phyloP scores from a whole-genome alignment of 108 stramenopile species.

The Discostella stelligeroides region DNA sequence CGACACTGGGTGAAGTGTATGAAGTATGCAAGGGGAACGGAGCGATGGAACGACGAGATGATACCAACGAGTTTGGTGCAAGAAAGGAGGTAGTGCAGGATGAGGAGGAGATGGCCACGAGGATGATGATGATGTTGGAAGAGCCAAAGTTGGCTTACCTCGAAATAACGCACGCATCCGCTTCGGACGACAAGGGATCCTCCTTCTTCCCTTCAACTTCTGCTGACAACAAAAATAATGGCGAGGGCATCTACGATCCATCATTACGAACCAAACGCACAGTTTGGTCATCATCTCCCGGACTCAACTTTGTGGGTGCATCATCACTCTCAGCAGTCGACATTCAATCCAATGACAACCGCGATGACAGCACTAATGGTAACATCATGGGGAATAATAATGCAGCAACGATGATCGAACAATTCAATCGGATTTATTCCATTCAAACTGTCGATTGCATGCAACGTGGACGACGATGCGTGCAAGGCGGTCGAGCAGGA shows the following conservation, averaged over 20 bases:
- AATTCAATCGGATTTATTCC: constrained; percentile 17
- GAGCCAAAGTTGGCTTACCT: constrained; percentile 19
- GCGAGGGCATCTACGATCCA: neutral
- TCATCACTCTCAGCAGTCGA: constrained; percentile 15
- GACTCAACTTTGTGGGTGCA: constrained; percentile 44
- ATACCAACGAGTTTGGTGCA: neutral
- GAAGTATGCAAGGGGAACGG: constrained; percentile 18
- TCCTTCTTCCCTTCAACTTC: too few species aligned
- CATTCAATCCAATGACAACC: neutral
- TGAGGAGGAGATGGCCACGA: too few species aligned
- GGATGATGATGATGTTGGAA: neutral
- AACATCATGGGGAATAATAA: too few species aligned
- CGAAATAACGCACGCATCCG: neutral
- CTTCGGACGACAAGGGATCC: neutral
- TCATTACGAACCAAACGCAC: neutral
- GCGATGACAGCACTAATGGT: neutral
- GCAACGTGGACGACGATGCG: neutral
- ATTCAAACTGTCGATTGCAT: constrained; percentile 39
- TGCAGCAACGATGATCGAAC: constrained; percentile 23
- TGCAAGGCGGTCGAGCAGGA: neutral
- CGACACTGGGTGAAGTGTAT: constrained; percentile 11
- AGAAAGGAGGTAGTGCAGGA: neutral
- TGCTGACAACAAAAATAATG: too few species aligned
- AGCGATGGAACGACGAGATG: neutral
- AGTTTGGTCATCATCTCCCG: constrained; percentile 43